Percentiles rank a stretch among this genome's conserved stretches.
These are phyloP conservation scores for Ampelomyces quisqualis DNA, from an alignment of 2,329 filamentous ascomycete genomes.

Conservation along the genomic window DNA sequence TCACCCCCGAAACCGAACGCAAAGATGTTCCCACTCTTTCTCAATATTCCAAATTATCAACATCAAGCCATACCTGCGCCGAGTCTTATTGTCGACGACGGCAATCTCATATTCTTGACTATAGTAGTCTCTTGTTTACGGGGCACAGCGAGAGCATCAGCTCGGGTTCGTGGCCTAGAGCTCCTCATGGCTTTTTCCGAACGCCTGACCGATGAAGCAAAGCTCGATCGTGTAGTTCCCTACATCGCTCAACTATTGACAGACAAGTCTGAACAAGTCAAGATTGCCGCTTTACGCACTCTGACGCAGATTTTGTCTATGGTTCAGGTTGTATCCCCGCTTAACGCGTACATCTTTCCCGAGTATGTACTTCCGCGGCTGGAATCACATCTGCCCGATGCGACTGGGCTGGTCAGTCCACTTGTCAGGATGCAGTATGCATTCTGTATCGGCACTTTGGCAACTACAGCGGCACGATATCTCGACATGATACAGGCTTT, in stretches of 20 bases:
- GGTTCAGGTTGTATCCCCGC: constrained; percentile 80
- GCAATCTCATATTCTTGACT: constrained; percentile 87
- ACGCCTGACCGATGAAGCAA: constrained; percentile 88
- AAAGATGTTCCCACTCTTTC: constrained; percentile 73
- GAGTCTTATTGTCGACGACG: constrained; percentile 73
- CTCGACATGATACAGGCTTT: constrained; percentile 89
- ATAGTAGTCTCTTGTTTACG: constrained; percentile 85
- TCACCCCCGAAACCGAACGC: constrained; percentile 47
- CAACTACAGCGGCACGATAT: constrained; percentile 80
- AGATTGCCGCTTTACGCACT: constrained; percentile 79
- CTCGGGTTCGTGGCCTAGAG: constrained; percentile 85
- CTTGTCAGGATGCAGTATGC: constrained; percentile 89
- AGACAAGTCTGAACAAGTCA: constrained; percentile 81
- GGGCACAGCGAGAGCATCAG: constrained; percentile 85
- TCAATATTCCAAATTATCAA: constrained; percentile 84
- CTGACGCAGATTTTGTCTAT: constrained; percentile 82
- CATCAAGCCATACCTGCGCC: constrained; percentile 64
- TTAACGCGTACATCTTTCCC: constrained; percentile 67
- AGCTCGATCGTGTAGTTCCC: constrained; percentile 87
- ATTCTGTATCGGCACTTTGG: constrained; percentile 84
- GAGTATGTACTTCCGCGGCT: constrained; percentile 65
- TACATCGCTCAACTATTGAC: constrained; percentile 82
- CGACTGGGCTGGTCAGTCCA: constrained; percentile 53
- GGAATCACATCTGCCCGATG: constrained; percentile 57
- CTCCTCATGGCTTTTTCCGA: constrained; percentile 89